Evolutionary conservation across 202 grass and related monocot genomes (phyloP).

Genomic region (Alloteropsis angusta): DNA sequence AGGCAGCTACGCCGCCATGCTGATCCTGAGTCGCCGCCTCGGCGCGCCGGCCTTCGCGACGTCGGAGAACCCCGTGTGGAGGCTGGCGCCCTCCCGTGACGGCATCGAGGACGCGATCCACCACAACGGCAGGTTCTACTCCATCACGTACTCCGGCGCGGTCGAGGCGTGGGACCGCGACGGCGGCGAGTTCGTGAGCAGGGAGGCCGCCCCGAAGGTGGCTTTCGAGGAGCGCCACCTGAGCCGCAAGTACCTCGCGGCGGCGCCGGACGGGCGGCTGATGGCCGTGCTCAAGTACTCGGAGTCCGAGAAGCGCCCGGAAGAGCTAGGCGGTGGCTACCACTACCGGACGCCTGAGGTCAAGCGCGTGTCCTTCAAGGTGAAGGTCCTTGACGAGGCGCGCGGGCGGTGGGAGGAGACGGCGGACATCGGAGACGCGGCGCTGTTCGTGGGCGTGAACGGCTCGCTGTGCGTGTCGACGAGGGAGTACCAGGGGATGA

Average conservation of each 20-base stretch:
- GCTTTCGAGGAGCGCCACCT: no score
- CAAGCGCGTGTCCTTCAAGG: neutral
- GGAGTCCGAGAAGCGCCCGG: no score
- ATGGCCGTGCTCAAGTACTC: slow-evolving; percentile 2
- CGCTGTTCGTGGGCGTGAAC: neutral
- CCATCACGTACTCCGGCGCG: neutral
- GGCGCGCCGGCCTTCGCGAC: neutral
- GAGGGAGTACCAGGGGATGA: neutral
- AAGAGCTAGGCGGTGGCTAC: neutral
- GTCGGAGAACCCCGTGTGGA: neutral
- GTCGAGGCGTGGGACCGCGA: slow-evolving; percentile 10
- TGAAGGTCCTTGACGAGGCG: neutral
- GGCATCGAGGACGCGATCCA: slow-evolving; percentile 23
- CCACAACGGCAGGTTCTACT: slow-evolving; percentile 8
- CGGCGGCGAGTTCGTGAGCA: neutral
- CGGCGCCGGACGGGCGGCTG: neutral
- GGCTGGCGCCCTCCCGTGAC: neutral
- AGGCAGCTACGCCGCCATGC: neutral
- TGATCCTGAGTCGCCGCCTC: accelerated
- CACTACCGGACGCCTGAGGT: no score
- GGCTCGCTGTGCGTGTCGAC: neutral
- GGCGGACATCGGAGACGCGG: neutral
- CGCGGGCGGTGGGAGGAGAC: neutral
- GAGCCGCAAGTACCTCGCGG: slow-evolving; percentile 5
- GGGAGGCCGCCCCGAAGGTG: neutral